Evolutionary conservation across 2,329 filamentous ascomycete species (phyloP).

Genomic region (Colletotrichum tropicicola): DNA sequence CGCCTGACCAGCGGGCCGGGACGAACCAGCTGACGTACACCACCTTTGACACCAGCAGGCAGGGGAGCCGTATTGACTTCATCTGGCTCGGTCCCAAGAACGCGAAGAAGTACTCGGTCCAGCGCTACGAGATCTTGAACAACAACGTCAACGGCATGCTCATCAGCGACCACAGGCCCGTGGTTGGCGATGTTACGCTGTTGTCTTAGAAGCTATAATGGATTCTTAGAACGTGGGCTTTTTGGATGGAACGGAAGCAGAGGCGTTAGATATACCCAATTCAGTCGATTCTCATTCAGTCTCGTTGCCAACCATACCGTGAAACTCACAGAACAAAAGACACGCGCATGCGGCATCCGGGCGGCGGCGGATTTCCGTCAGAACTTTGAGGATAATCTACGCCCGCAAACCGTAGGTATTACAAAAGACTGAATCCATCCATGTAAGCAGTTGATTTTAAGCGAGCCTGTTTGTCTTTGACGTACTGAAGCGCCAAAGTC

Average conservation of each 20-base stretch:
- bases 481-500: no score
- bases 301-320: no score
- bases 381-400: no score
- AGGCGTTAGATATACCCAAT: background rate
- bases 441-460: no score
- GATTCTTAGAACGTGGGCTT: no score
- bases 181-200: constrained; percentile 65
- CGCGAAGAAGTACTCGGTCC: constrained; percentile 48
- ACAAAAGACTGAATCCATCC: no score
- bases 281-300: background rate
- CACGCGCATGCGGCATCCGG: no score
- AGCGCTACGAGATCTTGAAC: constrained; percentile 65
- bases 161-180: constrained; percentile 72
- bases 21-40: constrained; percentile 66
- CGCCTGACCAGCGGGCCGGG: constrained; percentile 32
- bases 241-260: background rate
- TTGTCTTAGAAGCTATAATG: background rate
- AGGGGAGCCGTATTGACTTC: constrained; percentile 68
- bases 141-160: constrained; percentile 59
- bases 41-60: constrained; percentile 61
- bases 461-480: no score
- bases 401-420: no score
- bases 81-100: constrained; percentile 57
- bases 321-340: no score
- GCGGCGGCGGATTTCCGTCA: no score